Evolutionary conservation across 2,329 filamentous ascomycete genomes (phyloP).

Genomic region (Aspergillus piperis): DNA sequence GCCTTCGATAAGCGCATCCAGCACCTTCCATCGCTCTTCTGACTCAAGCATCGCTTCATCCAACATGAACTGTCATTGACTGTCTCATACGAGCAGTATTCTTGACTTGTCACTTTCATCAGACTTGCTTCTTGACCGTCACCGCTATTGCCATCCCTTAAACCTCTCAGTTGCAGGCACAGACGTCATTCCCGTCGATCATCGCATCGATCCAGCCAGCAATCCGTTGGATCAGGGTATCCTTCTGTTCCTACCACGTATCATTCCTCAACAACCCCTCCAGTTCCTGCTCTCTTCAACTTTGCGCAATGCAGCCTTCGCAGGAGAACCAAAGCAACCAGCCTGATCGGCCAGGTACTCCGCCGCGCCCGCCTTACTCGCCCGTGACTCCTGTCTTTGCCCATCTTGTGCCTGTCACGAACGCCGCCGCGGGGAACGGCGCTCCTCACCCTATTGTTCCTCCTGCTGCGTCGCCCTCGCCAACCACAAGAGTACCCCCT

Average conservation of each 20-base stretch:
- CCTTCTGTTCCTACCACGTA: not conserved
- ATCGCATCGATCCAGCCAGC: not conserved
- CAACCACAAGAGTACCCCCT: constrained; percentile 21
- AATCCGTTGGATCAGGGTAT: not conserved
- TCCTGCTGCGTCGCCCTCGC: constrained; percentile 33
- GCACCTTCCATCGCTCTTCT: not conserved
- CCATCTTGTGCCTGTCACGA: constrained; percentile 33
- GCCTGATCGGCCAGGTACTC: constrained; percentile 37
- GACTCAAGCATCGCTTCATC: not conserved
- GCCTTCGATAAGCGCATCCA: constrained; percentile 9
- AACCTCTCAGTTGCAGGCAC: not conserved
- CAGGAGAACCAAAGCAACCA: constrained; percentile 20
- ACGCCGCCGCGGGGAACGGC: constrained; percentile 19
- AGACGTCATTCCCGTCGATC: constrained; percentile 9
- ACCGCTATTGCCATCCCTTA: not conserved
- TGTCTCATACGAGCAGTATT: not conserved
- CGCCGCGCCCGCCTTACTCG: constrained; percentile 49
- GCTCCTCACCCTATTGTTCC: constrained; percentile 34
- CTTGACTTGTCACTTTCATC: not conserved
- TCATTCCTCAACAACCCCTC: not conserved
- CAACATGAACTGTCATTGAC: not conserved
- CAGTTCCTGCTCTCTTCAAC: not conserved
- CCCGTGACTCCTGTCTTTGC: constrained; percentile 49
- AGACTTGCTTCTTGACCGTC: not conserved
- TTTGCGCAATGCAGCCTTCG: constrained; percentile 26